Base-by-base conservation (phyloP, 768 basidiomycete species). In the Grammothele lineata region DNA sequence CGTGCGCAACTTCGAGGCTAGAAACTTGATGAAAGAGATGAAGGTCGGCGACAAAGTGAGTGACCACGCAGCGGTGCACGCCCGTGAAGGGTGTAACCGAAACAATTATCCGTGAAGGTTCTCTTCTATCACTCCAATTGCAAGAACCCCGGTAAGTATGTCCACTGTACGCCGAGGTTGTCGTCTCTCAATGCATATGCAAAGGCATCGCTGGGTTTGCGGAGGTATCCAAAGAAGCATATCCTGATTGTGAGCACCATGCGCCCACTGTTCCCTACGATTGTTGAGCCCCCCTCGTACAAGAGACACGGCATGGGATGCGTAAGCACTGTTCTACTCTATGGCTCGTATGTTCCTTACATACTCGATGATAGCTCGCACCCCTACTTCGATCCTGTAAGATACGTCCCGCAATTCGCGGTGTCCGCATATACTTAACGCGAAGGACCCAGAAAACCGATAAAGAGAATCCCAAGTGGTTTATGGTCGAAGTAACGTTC, bases 41-140 rank as follows among this genome's bases (percentile, higher is more conserved):
- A 71, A 70, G 50, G 58, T 75, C 15, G 85, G 84, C 34, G 87
- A 92, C 60, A 79, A 86, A 71, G 89, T 85, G 25, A 14, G 69
- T 22, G 23, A n/a, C 17, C 34, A 23, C 27, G 9, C n/a, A 30
- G 10, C 7, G 37, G 25, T n/a, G 35, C 35, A 6, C 17, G 8
- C 35, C 37, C 30, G 51, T 48, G 32, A 39, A 40, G 32, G 26
- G 32, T 34, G 10, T 46, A 39, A 48, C 30, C 34, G 38, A 45
- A 30, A 12, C 32, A 27, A 37, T 45, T 26, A 39, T 44, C 41
- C 25, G 18, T 40, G n/a, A 45, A 90, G 88, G 82, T 87, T 37
- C 64, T 91, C 37, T 91, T 92, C 64, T 92, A 92, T 62, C 88
- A 91, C 57, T 91, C 88, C 6, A 93, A 87, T 59, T 89, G 86